Evolutionary conservation across 1,284 basidiomycete species (phyloP), one percentile per base, ranked within the genome.

Genomic region (Erythrobasidium hasegawianum): DNA sequence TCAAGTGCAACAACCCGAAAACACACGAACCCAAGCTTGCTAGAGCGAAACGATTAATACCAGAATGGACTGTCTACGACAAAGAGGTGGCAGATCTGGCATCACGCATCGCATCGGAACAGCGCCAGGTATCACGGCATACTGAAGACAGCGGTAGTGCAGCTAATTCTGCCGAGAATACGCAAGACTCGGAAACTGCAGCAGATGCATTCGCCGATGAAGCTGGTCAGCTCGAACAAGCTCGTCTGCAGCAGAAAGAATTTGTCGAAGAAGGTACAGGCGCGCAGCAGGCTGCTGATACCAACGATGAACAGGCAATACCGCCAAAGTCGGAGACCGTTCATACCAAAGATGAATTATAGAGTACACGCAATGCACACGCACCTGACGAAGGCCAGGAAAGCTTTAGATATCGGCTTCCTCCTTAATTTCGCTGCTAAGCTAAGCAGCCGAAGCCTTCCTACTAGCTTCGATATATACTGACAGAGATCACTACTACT

Each of bases 1-100:
- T n/a, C n/a, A n/a, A 69, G 54, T 79, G 75, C 69, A 75, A 75
- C 33, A 78, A 77, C 55, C 77, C 77, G n/a, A 74, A 75, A 65
- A 79, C 78, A 10, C 71, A 73, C 50, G 94, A 97, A 76, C 94
- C 94, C 1, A 98, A 98, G 77, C 82, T 98, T 9, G 84, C 87
- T 9, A 84, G 95, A 38, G 96, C 95, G 0, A 73, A 76, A 27
- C 84, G 94, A 43, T 86, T 94, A 73, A 97, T 98, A 59, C 94
- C 95, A 0, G 95, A 98, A 77, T 98, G 95, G 96, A 92, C 94
- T 68, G 83, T 83, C 53, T 97, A 97, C 75, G 95, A 97, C 68
- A 70, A 75, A 13, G 77, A 80, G 60, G 76, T 80, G 7, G 76
- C 76, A 1, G 71, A 66, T 8, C 65, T 79, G 11, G 78, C 77